Conservation (phyloP, 2,329 filamentous ascomycete species). For the Claviceps purpurea region DNA sequence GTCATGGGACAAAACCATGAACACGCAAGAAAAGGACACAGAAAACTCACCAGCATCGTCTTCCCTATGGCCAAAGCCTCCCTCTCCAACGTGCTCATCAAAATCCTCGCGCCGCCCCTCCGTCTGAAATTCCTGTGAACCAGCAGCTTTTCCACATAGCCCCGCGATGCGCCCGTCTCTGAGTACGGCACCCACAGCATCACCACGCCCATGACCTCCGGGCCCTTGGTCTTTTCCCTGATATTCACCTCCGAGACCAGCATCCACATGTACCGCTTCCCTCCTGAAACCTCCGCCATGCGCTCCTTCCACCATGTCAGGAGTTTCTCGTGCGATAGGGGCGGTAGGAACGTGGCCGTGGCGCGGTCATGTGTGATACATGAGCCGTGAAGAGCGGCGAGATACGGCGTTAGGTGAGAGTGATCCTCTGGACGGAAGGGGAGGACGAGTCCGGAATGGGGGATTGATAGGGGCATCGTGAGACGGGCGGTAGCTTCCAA, state of each 20-base stretch:
- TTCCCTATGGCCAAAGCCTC: slow-evolving; percentile 36
- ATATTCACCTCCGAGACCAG: slow-evolving; percentile 27
- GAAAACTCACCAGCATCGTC: slow-evolving; percentile 36
- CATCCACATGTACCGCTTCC: slow-evolving; percentile 38
- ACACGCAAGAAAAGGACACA: not conserved
- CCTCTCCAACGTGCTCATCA: slow-evolving; percentile 42
- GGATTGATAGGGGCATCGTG: slow-evolving; percentile 11
- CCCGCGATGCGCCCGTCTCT: slow-evolving; percentile 44
- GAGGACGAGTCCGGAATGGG: slow-evolving; percentile 22
- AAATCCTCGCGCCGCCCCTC: slow-evolving; percentile 34
- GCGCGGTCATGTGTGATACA: slow-evolving; percentile 46
- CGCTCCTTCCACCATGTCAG: slow-evolving; percentile 42
- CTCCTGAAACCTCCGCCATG: slow-evolving; percentile 31
- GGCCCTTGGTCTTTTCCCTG: slow-evolving; percentile 23
- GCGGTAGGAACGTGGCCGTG: slow-evolving; percentile 46
- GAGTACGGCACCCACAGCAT: slow-evolving; percentile 37
- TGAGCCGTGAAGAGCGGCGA: slow-evolving; percentile 43
- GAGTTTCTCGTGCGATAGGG: slow-evolving; percentile 41
- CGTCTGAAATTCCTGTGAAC: slow-evolving; percentile 37
- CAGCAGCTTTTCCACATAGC: slow-evolving; percentile 43
- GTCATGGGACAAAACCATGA: not conserved
- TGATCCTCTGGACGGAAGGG: slow-evolving; percentile 33
- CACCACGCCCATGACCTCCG: slow-evolving; percentile 40
- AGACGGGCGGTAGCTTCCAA: not conserved
- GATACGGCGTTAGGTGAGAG: slow-evolving; percentile 37